Base-by-base conservation (phyloP, 2,329 filamentous ascomycete genomes). In the Ophiocordyceps robertsii region DNA sequence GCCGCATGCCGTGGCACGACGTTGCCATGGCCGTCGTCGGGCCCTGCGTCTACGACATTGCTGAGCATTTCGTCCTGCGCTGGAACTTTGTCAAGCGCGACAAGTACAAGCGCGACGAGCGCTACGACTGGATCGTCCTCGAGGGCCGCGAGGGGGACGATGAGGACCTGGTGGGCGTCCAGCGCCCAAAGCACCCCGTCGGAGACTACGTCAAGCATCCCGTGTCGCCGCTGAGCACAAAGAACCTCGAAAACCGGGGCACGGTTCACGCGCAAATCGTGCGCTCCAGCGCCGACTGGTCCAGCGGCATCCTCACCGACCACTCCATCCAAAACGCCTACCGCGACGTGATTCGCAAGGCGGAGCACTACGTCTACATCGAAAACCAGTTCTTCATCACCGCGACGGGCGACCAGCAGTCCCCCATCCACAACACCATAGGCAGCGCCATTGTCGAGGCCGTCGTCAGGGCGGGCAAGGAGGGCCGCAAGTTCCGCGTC, bases 361-460 rank as follows among this genome's bases (percentile, higher is more conserved):
- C 90, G 0, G 68, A 95, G 62, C 90, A 96, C 58, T 95, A 79
- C 52, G 83, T 98, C 21, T 98, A 96, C 65, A 95, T 98, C 46
- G 92, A 98, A 61, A 96, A 96, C 55, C 92, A 98, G 55, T 96
- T 96, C 67, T 98, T 96, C 70, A 95, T 93, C 57, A 93, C 88
- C 1, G 85, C 92, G 0, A 96, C 90, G 0, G 87, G 87, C 9
- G 81, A 92, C n/a, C 64, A 95, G 31, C 89, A 95, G 58, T 66
- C 71, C 1, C 90, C 90, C 0, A 77, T 96, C 21, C 80, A 87
- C 60, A 98, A 98, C 57, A 82, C 79, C 16, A 84, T 98, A 42
- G 92, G 92, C 12, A 72, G 72, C 8, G 82, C 92, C 2, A 95
- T 98, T 42, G 92, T 95, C 2, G 88, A 98, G 44, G 89, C 90